Evolutionary conservation across 805 yeast species (phyloP), one percentile per base, ranked within the genome.

Genomic region (Pichia phayaonensis): DNA sequence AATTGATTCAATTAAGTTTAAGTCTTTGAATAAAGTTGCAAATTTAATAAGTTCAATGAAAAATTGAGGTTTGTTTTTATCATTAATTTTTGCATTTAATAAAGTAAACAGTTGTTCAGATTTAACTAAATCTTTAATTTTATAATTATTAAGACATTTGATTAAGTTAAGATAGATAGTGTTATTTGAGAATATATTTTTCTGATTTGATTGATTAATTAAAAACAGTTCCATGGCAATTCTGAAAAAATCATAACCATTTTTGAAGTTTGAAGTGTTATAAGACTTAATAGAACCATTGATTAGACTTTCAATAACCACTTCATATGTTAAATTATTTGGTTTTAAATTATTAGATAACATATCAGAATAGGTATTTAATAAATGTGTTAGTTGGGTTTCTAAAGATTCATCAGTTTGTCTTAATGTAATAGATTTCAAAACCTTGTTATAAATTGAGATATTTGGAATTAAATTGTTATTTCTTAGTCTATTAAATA

Each of bases 341-440:
- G 94, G 94, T 60, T 78, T 81, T 40, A 79, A 53, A 53, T 70
- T 72, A 55, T 73, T 71, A 23, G 76, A 60, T 39, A 85, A 70
- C 61, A 84, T 67, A 58, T 83, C 90, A 46, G 85, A 86, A 61
- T 85, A 85, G 36, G 83, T 80, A 21, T 80, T 82, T 55, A 85
- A 67, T 51, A 85, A 62, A 48, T 75, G 78, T 2, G 86, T 83
- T 61, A 85, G 70, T 60, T 76, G 77, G 44, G 74, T 75, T 61
- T 85, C 89, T 8, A 78, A 65, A 24, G 81, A 71, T 54, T 73
- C 76, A 50, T 76, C 77, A 49, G 75, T 73, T 39, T 79, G 59
- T 63, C 94, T 73, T 42, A 63, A 53, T 15, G 75, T 64, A 12
- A 85, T 72, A 0, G 90, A 81, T 21, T 67, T 63, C 42, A 85